Conservation (phyloP, 345 rosid species). For the Euphorbia pulcherrima region DNA sequence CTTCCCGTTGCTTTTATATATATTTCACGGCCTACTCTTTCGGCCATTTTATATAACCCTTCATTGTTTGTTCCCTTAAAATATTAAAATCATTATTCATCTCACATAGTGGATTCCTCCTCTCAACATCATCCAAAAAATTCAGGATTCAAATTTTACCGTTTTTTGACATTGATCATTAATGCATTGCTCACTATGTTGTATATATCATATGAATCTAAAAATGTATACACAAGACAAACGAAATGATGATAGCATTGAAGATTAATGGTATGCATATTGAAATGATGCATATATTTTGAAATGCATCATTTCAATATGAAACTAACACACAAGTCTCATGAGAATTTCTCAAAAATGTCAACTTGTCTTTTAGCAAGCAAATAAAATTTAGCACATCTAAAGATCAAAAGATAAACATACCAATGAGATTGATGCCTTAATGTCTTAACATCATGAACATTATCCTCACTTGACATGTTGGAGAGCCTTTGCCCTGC, state of each 20-base stretch:
- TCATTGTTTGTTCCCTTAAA: too few species aligned
- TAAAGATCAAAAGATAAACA: neutral
- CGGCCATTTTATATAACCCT: too few species aligned
- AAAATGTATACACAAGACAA: conserved; percentile 18
- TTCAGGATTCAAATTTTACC: too few species aligned
- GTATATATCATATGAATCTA: too few species aligned
- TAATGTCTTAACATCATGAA: neutral
- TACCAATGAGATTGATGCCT: neutral
- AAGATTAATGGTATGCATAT: too few species aligned
- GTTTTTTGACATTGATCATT: too few species aligned
- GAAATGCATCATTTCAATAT: too few species aligned
- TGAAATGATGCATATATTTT: too few species aligned
- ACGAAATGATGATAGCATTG: too few species aligned
- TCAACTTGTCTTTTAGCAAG: conserved; percentile 23
- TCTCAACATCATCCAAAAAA: too few species aligned
- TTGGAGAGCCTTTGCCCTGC: conserved; percentile 12
- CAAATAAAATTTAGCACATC: neutral
- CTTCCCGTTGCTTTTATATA: conserved; percentile 15
- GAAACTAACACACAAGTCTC: conserved; percentile 26
- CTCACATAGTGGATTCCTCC: too few species aligned
- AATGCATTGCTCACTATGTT: neutral
- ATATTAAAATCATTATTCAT: too few species aligned
- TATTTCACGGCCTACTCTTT: neutral
- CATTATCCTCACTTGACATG: conserved; percentile 21
- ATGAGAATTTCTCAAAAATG: conserved; percentile 15